A percentile compares a stretch with the other conserved stretches of the same genome.
These are phyloP conservation scores for Davidsoniella neocaledoniae DNA, from an alignment of 2,329 filamentous ascomycete genomes.

Conservation along the genomic window DNA sequence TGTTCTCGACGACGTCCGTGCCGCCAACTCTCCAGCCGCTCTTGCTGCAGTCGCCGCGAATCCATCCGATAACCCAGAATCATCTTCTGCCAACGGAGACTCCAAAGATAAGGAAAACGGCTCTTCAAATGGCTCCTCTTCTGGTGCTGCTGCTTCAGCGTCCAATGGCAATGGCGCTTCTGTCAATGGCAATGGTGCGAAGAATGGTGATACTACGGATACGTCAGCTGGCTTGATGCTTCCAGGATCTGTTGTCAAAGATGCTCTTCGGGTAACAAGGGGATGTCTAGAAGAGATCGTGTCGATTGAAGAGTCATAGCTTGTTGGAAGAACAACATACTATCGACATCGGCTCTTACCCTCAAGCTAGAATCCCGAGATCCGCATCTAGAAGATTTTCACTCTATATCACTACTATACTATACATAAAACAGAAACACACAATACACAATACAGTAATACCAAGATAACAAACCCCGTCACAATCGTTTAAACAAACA, in stretches of 20 bases:
- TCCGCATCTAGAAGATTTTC: too few relatives aligned
- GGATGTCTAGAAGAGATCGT: constrained; percentile 39
- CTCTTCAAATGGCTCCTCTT: not conserved
- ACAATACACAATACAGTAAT: not conserved
- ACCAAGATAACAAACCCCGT: not conserved
- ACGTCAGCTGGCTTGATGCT: constrained; percentile 29
- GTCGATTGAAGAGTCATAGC: constrained; percentile 19
- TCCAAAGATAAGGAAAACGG: constrained; percentile 13
- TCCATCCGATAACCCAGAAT: constrained; percentile 16
- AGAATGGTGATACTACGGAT: constrained; percentile 16
- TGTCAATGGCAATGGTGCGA: constrained; percentile 14
- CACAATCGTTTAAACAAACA: not conserved
- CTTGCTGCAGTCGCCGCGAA: not conserved
- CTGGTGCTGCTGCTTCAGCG: not conserved
- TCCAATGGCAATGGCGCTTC: constrained; percentile 19
- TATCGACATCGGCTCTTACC: not conserved
- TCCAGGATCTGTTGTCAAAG: constrained; percentile 41
- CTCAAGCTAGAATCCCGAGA: not conserved
- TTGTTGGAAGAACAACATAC: not conserved
- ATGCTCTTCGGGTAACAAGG: constrained; percentile 41
- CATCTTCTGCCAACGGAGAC: constrained; percentile 14
- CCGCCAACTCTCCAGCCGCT: constrained; percentile 23
- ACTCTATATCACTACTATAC: too few relatives aligned
- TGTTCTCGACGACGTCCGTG: constrained; percentile 44
- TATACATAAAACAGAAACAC: not conserved